Conservation (phyloP, 257 asterid species). For the Solanum sitiens region DNA sequence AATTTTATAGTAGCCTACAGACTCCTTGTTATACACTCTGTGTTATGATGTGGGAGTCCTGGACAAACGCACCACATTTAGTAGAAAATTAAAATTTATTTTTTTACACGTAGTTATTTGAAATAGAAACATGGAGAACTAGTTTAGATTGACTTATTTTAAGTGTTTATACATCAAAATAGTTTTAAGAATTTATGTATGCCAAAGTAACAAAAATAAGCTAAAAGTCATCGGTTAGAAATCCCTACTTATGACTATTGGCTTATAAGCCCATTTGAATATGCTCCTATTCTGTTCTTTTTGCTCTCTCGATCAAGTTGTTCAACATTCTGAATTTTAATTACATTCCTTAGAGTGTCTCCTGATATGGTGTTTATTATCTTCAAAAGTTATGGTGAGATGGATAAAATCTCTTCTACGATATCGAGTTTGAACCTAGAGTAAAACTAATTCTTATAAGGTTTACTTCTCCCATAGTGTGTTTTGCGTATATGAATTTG, state of each 20-base stretch:
- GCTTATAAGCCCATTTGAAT: too few relatives aligned
- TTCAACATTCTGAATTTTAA: neutral
- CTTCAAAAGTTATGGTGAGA: neutral
- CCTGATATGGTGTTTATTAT: neutral
- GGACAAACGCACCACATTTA: neutral
- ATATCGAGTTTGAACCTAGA: neutral
- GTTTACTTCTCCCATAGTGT: neutral
- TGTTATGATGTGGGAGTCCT: neutral
- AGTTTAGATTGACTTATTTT: too few relatives aligned
- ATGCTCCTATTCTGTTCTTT: neutral
- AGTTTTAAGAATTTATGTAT: neutral
- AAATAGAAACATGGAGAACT: neutral
- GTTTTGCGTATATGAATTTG: neutral
- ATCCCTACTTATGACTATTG: too few relatives aligned
- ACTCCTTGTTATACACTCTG: neutral
- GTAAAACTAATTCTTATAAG: neutral
- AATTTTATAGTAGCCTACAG: neutral
- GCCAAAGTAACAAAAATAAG: neutral
- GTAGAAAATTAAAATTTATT: neutral
- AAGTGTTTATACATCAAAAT: neutral
- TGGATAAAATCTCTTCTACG: neutral
- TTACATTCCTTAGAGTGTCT: neutral
- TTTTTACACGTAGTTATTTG: neutral
- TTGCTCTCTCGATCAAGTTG: neutral
- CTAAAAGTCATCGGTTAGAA: neutral